Evolutionary conservation across 352 stramenopile genomes (phyloP).

Genomic region (Halophytophthora polymorphica): DNA sequence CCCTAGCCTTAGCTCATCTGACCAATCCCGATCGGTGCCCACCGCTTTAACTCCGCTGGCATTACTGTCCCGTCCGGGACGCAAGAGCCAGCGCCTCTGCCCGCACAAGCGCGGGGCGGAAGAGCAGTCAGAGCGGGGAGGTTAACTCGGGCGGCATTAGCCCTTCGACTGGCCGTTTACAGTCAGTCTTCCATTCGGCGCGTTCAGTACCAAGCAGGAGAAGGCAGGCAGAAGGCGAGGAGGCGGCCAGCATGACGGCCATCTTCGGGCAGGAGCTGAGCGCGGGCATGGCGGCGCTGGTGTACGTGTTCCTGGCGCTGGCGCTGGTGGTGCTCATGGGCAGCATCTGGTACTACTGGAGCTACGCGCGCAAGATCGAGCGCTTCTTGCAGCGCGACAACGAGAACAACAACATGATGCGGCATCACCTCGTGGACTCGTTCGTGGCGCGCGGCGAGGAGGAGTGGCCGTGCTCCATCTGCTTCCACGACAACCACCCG

Average conservation of each 20-base stretch:
- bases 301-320: constrained; percentile 76
- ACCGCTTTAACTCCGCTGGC: too few species aligned
- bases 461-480: constrained; percentile 86
- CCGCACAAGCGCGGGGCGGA: too few species aligned
- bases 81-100: too few species aligned
- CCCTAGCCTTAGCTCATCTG: too few species aligned
- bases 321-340: constrained; percentile 65
- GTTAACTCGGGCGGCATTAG: too few species aligned
- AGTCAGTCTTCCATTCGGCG: too few species aligned
- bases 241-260: constrained; percentile 48
- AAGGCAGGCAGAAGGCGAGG: constrained; percentile 2
- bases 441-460: constrained; percentile 78
- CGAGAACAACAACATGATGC: constrained; percentile 89
- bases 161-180: too few species aligned
- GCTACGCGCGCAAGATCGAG: constrained; percentile 84
- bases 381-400: constrained; percentile 81
- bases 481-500: constrained; percentile 86
- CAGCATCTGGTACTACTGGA: constrained; percentile 88
- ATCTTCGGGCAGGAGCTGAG: constrained; percentile 81
- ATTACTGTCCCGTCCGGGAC: too few species aligned
- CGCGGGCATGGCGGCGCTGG: constrained; percentile 57
- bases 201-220: too few species aligned
- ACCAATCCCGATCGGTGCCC: too few species aligned
- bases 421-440: constrained; percentile 79
- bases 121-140: too few species aligned